Percentiles rank a stretch among this genome's conserved stretches.
These are phyloP conservation scores for Vanrija sp. DNA, from an alignment of 1,284 basidiomycete species.

Conservation along the genomic window DNA sequence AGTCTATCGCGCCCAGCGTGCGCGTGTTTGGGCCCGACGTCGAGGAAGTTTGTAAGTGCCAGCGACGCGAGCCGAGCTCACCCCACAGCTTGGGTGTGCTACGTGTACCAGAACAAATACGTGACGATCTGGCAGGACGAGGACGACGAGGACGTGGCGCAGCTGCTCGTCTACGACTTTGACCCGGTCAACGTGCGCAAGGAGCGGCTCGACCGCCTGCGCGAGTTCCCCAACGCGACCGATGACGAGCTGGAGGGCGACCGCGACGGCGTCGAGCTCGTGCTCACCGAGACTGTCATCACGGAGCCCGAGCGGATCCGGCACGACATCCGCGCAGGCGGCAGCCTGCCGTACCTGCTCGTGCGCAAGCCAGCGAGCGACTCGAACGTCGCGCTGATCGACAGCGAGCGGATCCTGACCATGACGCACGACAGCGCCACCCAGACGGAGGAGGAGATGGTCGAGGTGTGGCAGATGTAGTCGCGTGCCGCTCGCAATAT, in stretches of 20 bases:
- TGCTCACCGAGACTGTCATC: slow-evolving; percentile 27
- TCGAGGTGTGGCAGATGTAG: neutral
- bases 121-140: slow-evolving; percentile 15
- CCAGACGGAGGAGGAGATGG: neutral
- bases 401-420: slow-evolving; percentile 38
- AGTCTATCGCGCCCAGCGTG: slow-evolving; percentile 35
- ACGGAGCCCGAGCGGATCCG: slow-evolving; percentile 11
- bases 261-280: slow-evolving; percentile 21
- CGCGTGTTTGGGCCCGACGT: slow-evolving; percentile 38
- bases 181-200: slow-evolving; percentile 35
- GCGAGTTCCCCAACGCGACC: neutral
- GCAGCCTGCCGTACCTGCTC: slow-evolving; percentile 35
- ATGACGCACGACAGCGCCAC: neutral
- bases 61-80: neutral
- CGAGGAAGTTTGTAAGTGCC: slow-evolving; percentile 18
- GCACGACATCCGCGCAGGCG: slow-evolving; percentile 23
- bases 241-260: slow-evolving; percentile 13
- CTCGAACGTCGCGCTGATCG: slow-evolving; percentile 37
- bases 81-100: slow-evolving; percentile 44
- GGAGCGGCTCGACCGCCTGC: slow-evolving; percentile 23
- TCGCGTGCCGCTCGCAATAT: no score
- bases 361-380: slow-evolving; percentile 15
- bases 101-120: slow-evolving; percentile 46
- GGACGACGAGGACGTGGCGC: neutral
- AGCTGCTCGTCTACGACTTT: slow-evolving; percentile 40